Percentiles rank a stretch among this genome's conserved stretches.
These are phyloP conservation scores for Ophiostoma piceae DNA, from an alignment of 2,329 filamentous ascomycete species.

Conservation along the genomic window DNA sequence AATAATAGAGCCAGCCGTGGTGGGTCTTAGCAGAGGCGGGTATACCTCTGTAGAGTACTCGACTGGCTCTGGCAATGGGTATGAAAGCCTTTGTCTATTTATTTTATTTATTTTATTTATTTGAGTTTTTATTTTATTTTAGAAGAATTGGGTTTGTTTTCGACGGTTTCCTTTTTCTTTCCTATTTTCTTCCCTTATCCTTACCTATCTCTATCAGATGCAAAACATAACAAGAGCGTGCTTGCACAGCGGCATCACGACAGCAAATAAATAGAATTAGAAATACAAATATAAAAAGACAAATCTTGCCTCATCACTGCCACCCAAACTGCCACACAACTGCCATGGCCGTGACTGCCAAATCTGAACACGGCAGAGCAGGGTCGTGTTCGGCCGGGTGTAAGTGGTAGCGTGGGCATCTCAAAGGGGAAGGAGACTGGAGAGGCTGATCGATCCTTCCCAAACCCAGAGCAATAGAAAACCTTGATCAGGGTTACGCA, in stretches of 20 bases:
- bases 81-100: background rate
- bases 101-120: background rate
- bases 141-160: background rate
- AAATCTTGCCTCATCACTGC: background rate
- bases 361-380: slow-evolving; percentile 1
- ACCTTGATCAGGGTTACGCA: slow-evolving; percentile 2
- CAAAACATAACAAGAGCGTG: background rate
- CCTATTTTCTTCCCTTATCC: background rate
- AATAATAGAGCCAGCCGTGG: background rate
- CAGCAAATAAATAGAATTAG: background rate
- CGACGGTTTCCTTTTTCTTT: background rate
- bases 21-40: background rate
- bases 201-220: background rate
- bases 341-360: too few species aligned
- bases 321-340: background rate
- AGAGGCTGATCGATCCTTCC: background rate
- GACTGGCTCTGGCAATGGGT: too few species aligned
- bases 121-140: background rate
- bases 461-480: background rate
- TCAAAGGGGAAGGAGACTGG: slow-evolving; percentile 3
- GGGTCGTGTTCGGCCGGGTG: slow-evolving; percentile 8
- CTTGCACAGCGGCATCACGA: slow-evolving; percentile 1
- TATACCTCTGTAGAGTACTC: background rate
- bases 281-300: slow-evolving; percentile 3
- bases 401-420: slow-evolving; percentile 9